phyloP scores from a whole-genome alignment of 1,284 basidiomycete genomes.

The Mixia osmundae region DNA sequence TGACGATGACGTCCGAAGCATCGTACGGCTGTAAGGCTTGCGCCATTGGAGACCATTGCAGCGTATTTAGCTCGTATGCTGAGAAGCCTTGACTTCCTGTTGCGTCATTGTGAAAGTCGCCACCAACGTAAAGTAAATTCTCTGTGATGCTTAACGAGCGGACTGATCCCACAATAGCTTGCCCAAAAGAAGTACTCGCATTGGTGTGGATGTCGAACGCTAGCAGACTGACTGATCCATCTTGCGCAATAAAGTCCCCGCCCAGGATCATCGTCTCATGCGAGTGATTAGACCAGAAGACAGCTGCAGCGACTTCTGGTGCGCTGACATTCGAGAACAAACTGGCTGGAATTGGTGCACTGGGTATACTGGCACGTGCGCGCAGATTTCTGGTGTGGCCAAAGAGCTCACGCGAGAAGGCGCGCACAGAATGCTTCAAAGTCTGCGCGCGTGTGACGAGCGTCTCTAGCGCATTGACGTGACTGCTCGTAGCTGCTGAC shows the following conservation, averaged over 20 bases:
- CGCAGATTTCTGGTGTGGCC: too few species aligned
- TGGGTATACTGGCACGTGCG: too few species aligned
- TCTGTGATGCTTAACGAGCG: conserved; percentile 39
- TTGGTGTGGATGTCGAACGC: conserved; percentile 40
- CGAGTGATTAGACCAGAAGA: conserved; percentile 67
- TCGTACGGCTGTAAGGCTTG: conserved; percentile 9
- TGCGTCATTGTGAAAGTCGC: conserved; percentile 37
- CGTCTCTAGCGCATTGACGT: too few species aligned
- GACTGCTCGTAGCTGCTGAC: too few species aligned
- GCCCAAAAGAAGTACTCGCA: conserved; percentile 36
- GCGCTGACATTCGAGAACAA: too few species aligned
- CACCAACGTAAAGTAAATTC: conserved; percentile 50
- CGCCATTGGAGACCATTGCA: conserved; percentile 32
- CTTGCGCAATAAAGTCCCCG: conserved; percentile 8
- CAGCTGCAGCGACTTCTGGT: conserved; percentile 60
- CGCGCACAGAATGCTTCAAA: too few species aligned
- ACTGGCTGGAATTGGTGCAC: too few species aligned
- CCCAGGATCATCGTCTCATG: conserved; percentile 24
- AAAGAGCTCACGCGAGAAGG: too few species aligned
- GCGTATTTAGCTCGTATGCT: conserved; percentile 42
- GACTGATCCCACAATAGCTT: conserved; percentile 45
- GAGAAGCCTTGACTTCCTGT: conserved; percentile 39
- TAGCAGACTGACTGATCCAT: neutral
- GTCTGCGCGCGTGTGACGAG: too few species aligned
- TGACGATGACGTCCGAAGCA: conserved; percentile 40